These are phyloP conservation scores for Chrysoporthe deuterocubensis DNA, from an alignment of 2,329 filamentous ascomycete genomes.

Conservation along the genomic window DNA sequence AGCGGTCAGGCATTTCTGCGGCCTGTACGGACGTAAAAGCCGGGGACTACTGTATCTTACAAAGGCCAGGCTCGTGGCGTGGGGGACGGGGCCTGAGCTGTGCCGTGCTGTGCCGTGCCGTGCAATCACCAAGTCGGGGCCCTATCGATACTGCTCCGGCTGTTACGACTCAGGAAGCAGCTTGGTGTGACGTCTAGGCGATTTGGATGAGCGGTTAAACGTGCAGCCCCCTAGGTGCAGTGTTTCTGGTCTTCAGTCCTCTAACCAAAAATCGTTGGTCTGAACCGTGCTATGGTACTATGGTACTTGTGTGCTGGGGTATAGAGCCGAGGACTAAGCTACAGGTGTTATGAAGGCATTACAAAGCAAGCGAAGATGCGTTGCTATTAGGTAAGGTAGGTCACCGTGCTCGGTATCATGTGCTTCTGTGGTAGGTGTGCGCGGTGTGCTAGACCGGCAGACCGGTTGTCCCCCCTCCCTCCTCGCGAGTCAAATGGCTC, in stretches of 20 bases:
- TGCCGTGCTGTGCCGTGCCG: not conserved
- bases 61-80: not conserved
- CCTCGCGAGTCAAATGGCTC: not conserved
- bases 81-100: not conserved
- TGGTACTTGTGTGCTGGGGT: conserved; percentile 2
- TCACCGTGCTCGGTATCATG: not conserved
- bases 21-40: not conserved
- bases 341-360: not conserved
- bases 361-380: not conserved
- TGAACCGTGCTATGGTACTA: too few species aligned
- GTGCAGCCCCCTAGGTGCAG: not conserved
- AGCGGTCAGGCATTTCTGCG: not conserved
- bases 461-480: not conserved
- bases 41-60: not conserved
- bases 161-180: not conserved
- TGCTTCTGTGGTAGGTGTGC: too few species aligned
- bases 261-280: not conserved
- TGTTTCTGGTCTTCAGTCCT: not conserved
- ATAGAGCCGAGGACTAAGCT: not conserved
- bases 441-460: not conserved
- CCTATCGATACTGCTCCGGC: not conserved
- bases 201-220: not conserved
- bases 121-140: not conserved
- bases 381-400: conserved; percentile 2
- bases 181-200: not conserved